Base-by-base conservation (phyloP, 306 rosid species). In the Potentilla sterilis region DNA sequence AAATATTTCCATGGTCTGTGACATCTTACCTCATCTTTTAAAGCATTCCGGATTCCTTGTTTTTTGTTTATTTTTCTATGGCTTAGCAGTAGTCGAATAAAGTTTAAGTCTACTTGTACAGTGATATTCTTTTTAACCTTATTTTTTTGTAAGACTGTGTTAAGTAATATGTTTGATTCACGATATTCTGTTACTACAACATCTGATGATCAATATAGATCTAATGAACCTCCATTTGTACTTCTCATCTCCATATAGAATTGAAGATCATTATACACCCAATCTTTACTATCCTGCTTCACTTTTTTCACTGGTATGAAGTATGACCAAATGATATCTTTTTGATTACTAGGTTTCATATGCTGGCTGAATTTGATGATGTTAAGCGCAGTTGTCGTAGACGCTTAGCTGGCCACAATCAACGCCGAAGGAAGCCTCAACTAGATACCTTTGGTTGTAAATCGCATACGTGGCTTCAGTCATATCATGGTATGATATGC, bases 331-430 rank as follows among this genome's bases (percentile, higher is more conserved):
- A 34, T 74, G 55, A 28, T 64, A 57, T 80, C 19, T 44, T 24
- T 69, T 74, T 37, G 73, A 38, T 43, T 68, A 79, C 81, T 79
- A 92, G 97, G 87, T 92, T 92, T 80, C 97, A 92, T 82, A 69
- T 86, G 83, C 90, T 92, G 28, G 82, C 81, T 44, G 97, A 89
- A 79, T 92, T 92, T 46, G 97, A 92, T 66, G 91, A 86, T 64
- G 90, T 84, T 38, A 92, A 89, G 89, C 97, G 96, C 73, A 92
- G 97, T 70, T 92, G 97, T 77, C 93, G 97, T 41, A 88, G 92
- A 76, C 97, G 96, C 80, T 83, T 92, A 55, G 97, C 96, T 15
- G 97, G 96, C 78, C 97, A 92, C 73, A 92, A 92, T 78, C 87
- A 89, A 73, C 96, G 97, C 34, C 82, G 97, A 72, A 86, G 97